Conservation (phyloP, 2,329 filamentous ascomycete genomes). For the Teratosphaeria pseudoeucalypti region DNA sequence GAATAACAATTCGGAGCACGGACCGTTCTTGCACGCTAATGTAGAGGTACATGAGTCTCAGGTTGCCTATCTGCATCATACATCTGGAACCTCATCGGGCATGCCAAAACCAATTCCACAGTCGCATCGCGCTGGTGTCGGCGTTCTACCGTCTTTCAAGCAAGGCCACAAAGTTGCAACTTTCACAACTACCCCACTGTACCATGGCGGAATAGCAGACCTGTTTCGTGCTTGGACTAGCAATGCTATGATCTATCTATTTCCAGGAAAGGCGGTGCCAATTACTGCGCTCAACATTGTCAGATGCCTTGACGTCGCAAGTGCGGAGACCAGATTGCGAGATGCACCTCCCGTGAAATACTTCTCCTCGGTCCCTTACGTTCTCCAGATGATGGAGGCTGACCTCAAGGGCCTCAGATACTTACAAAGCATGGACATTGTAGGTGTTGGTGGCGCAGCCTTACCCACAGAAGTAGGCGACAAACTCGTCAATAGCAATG, state of each 20-base stretch:
- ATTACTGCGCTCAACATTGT: conserved; percentile 47
- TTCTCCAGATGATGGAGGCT: conserved; percentile 44
- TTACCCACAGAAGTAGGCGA: conserved; percentile 45
- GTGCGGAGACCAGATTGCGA: background rate
- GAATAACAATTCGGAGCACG: background rate
- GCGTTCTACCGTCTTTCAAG: conserved; percentile 42
- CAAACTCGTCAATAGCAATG: conserved; percentile 37
- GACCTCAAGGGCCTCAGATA: conserved; percentile 32
- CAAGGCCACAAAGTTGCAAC: conserved; percentile 34
- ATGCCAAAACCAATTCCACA: conserved; percentile 54
- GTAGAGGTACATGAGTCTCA: conserved; percentile 24
- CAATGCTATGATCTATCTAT: conserved; percentile 50
- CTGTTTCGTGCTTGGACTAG: conserved; percentile 53
- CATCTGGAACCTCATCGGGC: conserved; percentile 55
- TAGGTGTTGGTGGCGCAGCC: conserved; percentile 55
- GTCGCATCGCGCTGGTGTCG: conserved; percentile 44
- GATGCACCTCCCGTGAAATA: conserved; percentile 37
- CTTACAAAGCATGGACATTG: conserved; percentile 46
- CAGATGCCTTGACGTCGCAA: conserved; percentile 35
- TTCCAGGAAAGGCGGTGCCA: conserved; percentile 45
- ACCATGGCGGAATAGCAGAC: conserved; percentile 56
- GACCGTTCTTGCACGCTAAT: background rate
- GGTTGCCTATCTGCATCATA: conserved; percentile 51
- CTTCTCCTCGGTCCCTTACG: conserved; percentile 53
- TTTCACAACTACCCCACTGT: conserved; percentile 56